Evolutionary conservation across 2,329 filamentous ascomycete species (phyloP).

Genomic region (Cadophora luteo-olivacea): DNA sequence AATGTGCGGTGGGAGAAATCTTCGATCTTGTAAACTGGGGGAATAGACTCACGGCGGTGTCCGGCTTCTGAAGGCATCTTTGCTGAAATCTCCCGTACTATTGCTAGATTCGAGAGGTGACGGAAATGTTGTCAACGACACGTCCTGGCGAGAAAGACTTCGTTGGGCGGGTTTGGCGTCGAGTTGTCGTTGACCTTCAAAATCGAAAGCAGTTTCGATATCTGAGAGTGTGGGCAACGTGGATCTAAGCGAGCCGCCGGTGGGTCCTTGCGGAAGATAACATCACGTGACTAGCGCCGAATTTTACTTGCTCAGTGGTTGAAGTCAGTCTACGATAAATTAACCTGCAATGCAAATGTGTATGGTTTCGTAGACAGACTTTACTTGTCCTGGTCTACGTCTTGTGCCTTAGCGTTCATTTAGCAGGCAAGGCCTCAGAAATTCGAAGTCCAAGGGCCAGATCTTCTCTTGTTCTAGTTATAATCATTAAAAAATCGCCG

Average conservation of each 20-base stretch:
- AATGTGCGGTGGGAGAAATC: background rate
- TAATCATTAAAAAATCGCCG: background rate
- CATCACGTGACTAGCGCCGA: background rate
- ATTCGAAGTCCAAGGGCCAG: background rate
- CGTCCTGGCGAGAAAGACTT: conserved; percentile 43
- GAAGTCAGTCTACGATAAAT: background rate
- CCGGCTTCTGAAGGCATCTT: conserved; percentile 89
- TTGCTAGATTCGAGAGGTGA: conserved; percentile 48
- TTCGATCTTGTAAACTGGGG: background rate
- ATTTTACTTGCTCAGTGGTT: background rate
- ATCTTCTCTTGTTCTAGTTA: background rate
- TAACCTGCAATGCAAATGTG: background rate
- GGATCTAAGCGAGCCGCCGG: conserved; percentile 20
- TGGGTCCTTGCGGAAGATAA: background rate
- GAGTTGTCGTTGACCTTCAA: conserved; percentile 36
- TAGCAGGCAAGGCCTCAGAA: background rate
- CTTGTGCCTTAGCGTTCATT: background rate
- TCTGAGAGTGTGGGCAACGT: conserved; percentile 26
- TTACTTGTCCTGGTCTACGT: too few species aligned
- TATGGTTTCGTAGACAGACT: background rate
- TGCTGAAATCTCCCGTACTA: conserved; percentile 59
- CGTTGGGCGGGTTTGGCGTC: conserved; percentile 41
- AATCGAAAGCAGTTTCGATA: conserved; percentile 19
- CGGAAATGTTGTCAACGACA: conserved; percentile 39
- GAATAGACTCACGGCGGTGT: conserved; percentile 79